Conservation (phyloP, 495 filamentous ascomycete genomes). For the Opeltia flavorubescens region DNA sequence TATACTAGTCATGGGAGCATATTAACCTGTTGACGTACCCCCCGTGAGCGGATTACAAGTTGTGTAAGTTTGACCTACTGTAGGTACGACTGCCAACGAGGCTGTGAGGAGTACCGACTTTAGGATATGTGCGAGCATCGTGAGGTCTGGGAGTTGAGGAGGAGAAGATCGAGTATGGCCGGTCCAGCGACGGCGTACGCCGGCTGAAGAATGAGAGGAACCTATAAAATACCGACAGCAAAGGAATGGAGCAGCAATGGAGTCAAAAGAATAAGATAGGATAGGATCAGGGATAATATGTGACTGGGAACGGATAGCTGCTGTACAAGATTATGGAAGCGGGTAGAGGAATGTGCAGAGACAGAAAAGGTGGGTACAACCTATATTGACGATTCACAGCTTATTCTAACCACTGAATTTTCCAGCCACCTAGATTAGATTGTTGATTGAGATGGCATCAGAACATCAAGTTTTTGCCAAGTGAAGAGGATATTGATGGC, state of each 20-base stretch:
- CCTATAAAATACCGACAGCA: conserved; percentile 4
- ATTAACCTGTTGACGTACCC: conserved; percentile 40
- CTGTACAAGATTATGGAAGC: background rate
- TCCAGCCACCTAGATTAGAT: conserved; percentile 4
- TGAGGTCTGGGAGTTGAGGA: background rate
- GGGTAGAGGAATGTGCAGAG: background rate
- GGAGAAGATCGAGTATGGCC: background rate
- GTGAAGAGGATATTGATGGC: conserved; percentile 18
- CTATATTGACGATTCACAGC: background rate
- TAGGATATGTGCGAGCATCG: background rate
- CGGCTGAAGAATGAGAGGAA: background rate
- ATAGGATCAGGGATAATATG: background rate
- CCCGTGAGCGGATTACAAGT: conserved; percentile 59
- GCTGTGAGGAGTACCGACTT: background rate
- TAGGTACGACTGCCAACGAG: conserved; percentile 20
- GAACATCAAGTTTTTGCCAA: no score
- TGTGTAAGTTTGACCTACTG: conserved; percentile 59
- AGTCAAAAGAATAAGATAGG: background rate
- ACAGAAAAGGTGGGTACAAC: background rate
- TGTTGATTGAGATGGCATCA: conserved; percentile 12
- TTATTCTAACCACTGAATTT: conserved; percentile 5
- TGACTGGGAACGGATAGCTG: background rate
- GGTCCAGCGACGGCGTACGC: background rate
- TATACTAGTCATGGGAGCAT: background rate
- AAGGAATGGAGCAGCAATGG: background rate